These are phyloP conservation scores for Heliamphora exappendiculata DNA, from an alignment of 148 eudicot species.

Conservation along the genomic window DNA sequence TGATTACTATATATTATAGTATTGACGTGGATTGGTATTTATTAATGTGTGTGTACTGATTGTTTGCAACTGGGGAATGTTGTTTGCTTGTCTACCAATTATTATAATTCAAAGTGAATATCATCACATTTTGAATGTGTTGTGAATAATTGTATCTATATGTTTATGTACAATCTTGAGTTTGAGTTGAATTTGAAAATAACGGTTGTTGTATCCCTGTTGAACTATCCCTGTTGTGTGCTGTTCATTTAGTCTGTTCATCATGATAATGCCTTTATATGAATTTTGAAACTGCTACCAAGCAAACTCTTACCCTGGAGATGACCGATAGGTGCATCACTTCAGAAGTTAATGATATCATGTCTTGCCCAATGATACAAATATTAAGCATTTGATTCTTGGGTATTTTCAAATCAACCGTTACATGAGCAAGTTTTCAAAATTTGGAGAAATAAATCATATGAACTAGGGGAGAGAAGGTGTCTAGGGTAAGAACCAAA, in stretches of 20 bases:
- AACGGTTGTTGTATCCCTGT: not conserved
- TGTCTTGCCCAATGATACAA: not conserved
- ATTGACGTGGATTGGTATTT: not conserved
- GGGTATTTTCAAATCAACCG: not conserved
- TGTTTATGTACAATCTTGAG: not conserved
- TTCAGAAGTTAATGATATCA: no score
- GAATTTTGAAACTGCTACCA: not conserved
- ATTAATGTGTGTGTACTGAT: not conserved
- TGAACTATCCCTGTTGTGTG: no score
- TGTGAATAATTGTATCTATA: not conserved
- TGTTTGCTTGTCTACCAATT: not conserved
- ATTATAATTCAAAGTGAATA: not conserved
- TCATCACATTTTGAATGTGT: not conserved
- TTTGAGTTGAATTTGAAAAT: not conserved
- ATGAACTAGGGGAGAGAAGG: not conserved
- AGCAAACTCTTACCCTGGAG: not conserved
- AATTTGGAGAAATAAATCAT: not conserved
- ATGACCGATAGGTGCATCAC: no score
- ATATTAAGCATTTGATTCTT: not conserved
- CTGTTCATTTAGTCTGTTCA: not conserved
- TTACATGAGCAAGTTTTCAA: not conserved
- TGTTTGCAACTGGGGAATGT: not conserved
- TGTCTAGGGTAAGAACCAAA: not conserved
- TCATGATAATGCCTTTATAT: not conserved
- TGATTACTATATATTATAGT: not conserved